Conservation (phyloP, 2,329 filamentous ascomycete species). For the Emydomyces testavorans region DNA sequence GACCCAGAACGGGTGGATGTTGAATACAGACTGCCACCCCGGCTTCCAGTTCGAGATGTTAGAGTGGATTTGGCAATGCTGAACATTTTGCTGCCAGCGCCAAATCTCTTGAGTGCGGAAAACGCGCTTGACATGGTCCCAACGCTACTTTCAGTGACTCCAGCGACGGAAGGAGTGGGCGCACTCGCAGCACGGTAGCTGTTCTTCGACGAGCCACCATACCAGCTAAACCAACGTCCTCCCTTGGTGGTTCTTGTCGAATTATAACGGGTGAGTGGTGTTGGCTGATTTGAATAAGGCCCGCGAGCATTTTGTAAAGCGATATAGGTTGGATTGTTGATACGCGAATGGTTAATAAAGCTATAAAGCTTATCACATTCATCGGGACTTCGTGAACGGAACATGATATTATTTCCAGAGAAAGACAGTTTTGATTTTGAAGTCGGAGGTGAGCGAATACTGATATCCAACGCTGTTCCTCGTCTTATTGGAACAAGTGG, state of each 20-base stretch:
- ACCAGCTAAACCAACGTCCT: conserved; percentile 38
- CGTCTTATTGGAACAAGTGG: conserved; percentile 81
- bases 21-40: conserved; percentile 50
- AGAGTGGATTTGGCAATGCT: conserved; percentile 73
- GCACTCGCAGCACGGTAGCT: conserved; percentile 49
- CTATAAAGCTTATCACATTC: conserved; percentile 76
- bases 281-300: conserved; percentile 46
- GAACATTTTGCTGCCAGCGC: conserved; percentile 60
- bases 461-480: conserved; percentile 85
- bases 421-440: conserved; percentile 54
- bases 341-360: conserved; percentile 75
- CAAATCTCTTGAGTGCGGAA: conserved; percentile 62
- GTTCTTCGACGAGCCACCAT: conserved; percentile 37
- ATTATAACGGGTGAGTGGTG: conserved; percentile 39
- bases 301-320: conserved; percentile 60
- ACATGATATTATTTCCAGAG: conserved; percentile 71
- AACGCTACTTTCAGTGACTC: conserved; percentile 62
- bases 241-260: conserved; percentile 33
- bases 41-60: conserved; percentile 43
- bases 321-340: conserved; percentile 88
- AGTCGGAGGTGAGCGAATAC: conserved; percentile 77
- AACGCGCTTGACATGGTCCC: conserved; percentile 71
- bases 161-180: conserved; percentile 43
- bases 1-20: conserved; percentile 38
- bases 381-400: conserved; percentile 63